phyloP scores from a whole-genome alignment of 2,329 filamentous ascomycete species.

The Teratosphaeria pseudoeucalypti region DNA sequence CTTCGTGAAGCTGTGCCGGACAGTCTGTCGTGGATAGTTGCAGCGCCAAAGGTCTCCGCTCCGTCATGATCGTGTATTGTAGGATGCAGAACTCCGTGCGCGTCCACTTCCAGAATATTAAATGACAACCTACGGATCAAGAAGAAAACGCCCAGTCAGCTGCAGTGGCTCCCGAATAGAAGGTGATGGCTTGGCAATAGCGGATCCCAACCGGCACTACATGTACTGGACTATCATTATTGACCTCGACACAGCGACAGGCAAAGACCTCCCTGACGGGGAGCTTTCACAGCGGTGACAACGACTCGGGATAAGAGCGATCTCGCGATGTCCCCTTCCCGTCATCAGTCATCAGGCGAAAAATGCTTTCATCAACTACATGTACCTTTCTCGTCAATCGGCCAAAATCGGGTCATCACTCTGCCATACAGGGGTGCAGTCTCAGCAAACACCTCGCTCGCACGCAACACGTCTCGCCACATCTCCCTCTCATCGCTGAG shows the following conservation, averaged over 20 bases:
- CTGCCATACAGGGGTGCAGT: neutral
- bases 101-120: too few species aligned
- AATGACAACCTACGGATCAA: too few species aligned
- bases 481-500: neutral
- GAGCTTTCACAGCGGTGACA: neutral
- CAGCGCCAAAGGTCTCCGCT: too few species aligned
- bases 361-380: neutral
- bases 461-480: neutral
- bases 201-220: too few species aligned
- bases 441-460: neutral
- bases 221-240: neutral
- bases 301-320: neutral
- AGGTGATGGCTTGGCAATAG: too few species aligned
- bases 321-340: neutral
- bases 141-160: too few species aligned
- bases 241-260: neutral
- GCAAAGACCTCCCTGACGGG: too few species aligned
- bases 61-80: too few species aligned
- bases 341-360: neutral
- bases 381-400: neutral
- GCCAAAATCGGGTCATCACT: neutral
- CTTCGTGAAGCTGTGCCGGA: too few species aligned
- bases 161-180: too few species aligned
- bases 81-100: too few species aligned
- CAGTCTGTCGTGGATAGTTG: too few species aligned